phyloP scores from a whole-genome alignment of 495 filamentous ascomycete genomes.

The Penicillium fimorum region DNA sequence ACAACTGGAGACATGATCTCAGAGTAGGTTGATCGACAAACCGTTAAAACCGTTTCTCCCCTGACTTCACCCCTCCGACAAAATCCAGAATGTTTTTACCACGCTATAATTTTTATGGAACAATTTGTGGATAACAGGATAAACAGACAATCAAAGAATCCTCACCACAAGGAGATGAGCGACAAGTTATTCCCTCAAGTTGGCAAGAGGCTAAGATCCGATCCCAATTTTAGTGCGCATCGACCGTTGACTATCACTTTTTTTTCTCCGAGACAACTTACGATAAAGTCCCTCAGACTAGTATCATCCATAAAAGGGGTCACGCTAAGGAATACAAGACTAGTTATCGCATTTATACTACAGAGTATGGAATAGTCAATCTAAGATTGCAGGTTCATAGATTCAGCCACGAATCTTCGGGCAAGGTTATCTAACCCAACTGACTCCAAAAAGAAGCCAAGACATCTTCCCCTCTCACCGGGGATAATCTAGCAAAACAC shows the following conservation, averaged over 20 bases:
- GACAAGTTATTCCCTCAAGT: slow-evolving; percentile 27
- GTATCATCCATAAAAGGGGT: neutral
- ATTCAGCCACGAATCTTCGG: neutral
- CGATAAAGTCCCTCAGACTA: neutral
- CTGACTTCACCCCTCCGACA: slow-evolving; percentile 17
- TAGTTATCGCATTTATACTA: neutral
- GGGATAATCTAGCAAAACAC: slow-evolving; percentile 1
- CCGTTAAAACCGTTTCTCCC: slow-evolving; percentile 28
- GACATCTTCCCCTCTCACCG: slow-evolving; percentile 1
- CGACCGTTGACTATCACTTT: neutral
- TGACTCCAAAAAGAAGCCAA: neutral
- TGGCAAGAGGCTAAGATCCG: slow-evolving; percentile 36
- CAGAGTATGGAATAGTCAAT: neutral
- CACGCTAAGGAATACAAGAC: neutral
- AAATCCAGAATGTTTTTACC: neutral
- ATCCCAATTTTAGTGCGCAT: slow-evolving; percentile 33
- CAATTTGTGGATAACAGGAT: slow-evolving; percentile 15
- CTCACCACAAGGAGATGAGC: slow-evolving; percentile 27
- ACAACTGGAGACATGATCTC: slow-evolving; percentile 10
- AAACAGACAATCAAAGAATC: slow-evolving; percentile 36
- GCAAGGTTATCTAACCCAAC: slow-evolving; percentile 6
- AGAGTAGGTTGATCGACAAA: slow-evolving; percentile 24
- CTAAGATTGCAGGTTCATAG: neutral
- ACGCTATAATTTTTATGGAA: neutral
- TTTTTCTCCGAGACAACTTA: neutral